phyloP scores from a whole-genome alignment of 2,329 filamentous ascomycete species.

The Helotiales sp. region DNA sequence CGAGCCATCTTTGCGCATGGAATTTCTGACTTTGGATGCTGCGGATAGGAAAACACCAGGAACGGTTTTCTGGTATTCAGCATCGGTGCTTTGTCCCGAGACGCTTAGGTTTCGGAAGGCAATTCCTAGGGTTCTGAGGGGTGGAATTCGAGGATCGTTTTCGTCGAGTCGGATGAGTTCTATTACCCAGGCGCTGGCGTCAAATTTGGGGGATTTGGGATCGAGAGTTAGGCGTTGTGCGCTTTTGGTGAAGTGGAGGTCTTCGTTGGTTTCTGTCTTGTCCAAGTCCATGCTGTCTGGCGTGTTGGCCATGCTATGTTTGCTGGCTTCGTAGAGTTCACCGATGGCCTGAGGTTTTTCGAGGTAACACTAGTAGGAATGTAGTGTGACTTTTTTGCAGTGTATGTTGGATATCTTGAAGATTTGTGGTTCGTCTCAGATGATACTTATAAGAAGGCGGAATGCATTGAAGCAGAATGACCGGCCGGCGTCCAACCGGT shows the following conservation, averaged over 20 bases:
- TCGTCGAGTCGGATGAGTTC: slow-evolving; percentile 58
- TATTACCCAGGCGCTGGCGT: slow-evolving; percentile 61
- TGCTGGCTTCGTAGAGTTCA: neutral
- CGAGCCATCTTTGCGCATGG: slow-evolving; percentile 54
- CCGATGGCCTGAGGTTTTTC: neutral
- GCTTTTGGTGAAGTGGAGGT: neutral
- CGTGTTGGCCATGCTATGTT: neutral
- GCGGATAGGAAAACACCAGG: slow-evolving; percentile 51
- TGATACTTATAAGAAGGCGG: neutral
- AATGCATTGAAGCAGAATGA: neutral
- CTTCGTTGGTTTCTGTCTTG: neutral
- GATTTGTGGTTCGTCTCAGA: neutral
- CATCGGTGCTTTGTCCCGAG: slow-evolving; percentile 68
- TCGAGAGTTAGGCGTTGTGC: slow-evolving; percentile 46
- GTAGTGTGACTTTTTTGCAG: neutral
- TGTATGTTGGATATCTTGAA: neutral
- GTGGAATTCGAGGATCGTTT: slow-evolving; percentile 58
- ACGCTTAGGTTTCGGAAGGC: slow-evolving; percentile 71
- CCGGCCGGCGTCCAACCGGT: neutral
- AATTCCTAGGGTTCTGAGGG: slow-evolving; percentile 62
- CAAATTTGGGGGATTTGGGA: slow-evolving; percentile 57
- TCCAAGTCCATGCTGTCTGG: neutral
- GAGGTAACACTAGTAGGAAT: neutral
- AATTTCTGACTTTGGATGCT: slow-evolving; percentile 48
- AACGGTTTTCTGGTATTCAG: slow-evolving; percentile 73